Evolutionary conservation across 2,329 filamentous ascomycete species (phyloP), one percentile per base, ranked within the genome.

Genomic region (Lithohypha guttulata): DNA sequence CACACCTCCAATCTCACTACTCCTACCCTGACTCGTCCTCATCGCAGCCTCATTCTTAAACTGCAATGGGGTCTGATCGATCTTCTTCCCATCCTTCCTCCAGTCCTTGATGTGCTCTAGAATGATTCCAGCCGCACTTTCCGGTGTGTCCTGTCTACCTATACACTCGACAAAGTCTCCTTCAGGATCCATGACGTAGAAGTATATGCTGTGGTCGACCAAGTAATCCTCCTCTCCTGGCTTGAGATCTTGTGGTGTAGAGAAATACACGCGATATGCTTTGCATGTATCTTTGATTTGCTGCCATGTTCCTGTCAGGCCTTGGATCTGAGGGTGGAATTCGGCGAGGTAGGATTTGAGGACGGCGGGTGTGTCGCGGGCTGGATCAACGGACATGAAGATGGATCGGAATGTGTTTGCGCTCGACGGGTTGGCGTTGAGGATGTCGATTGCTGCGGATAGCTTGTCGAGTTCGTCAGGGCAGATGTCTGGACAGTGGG

Each of bases 391-490:
- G 31, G 86, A 93, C 50, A 98, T 84, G 62, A 98, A 96, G 42
- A 98, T 71, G 19, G 89, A 84, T 20, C 79, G 68, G 49, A 95
- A 64, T 34, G 69, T 45, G 41, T 59, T 55, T 4, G 34, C 26
- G 26, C 11, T n/a, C 36, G 59, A 54, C 14, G 59, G 60, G 29
- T 51, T 55, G 25, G 55, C 59, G 43, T 59, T 58, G 38, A 79
- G 71, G 43, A 68, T 68, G 57, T 98, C 86, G 56, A 93, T 81
- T 76, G 96, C 94, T 42, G 73, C 71, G n/a, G 89, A 84, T 87
- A 98, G 95, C 69, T 98, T 98, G 68, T 98, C 91, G 53, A 98
- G 80, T 65, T 98, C 91, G 57, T 98, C 91, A 22, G 91, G 91
- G 68, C 91, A 98, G 59, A 98, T 98, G 59, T 98, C 91, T 17